phyloP scores from a whole-genome alignment of 1,284 basidiomycete genomes.

The Sanguinoderma infundibulare region DNA sequence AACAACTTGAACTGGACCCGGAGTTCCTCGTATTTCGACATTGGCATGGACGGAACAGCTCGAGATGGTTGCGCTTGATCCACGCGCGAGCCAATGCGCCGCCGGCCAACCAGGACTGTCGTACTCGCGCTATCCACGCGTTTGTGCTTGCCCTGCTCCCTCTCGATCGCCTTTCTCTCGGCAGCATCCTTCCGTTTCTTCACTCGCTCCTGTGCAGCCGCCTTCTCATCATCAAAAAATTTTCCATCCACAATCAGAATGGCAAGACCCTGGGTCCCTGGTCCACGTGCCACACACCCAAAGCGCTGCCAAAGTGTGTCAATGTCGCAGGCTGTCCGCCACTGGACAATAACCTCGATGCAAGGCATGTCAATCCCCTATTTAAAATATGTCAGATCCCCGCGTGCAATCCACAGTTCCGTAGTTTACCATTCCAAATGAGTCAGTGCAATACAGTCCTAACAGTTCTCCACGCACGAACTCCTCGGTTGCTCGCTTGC shows the following conservation, averaged over 20 bases:
- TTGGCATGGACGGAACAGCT: no score
- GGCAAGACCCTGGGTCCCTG: not conserved
- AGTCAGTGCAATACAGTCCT: slow-evolving; percentile 32
- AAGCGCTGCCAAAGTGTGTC: not conserved
- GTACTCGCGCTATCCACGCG: not conserved
- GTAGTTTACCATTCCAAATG: slow-evolving; percentile 37
- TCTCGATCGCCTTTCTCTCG: not conserved
- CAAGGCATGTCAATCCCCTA: not conserved
- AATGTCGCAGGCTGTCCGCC: not conserved
- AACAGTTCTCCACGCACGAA: slow-evolving; percentile 20
- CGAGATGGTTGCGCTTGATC: no score
- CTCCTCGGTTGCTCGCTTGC: slow-evolving; percentile 20
- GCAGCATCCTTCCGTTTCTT: slow-evolving; percentile 10
- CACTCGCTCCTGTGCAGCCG: not conserved
- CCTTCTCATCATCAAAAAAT: slow-evolving; percentile 1
- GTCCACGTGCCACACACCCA: not conserved
- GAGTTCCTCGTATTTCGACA: not conserved
- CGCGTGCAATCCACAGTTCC: not conserved
- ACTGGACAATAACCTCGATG: not conserved
- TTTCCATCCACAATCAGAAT: not conserved
- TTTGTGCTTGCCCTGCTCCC: slow-evolving; percentile 3
- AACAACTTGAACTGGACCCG: not conserved
- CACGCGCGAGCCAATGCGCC: no score
- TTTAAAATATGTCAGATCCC: no score
- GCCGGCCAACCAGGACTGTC: no score